A percentile compares a stretch with the other conserved stretches of the same genome.
Conservation (phyloP, 805 yeast species). For the Candida takata region DNA sequence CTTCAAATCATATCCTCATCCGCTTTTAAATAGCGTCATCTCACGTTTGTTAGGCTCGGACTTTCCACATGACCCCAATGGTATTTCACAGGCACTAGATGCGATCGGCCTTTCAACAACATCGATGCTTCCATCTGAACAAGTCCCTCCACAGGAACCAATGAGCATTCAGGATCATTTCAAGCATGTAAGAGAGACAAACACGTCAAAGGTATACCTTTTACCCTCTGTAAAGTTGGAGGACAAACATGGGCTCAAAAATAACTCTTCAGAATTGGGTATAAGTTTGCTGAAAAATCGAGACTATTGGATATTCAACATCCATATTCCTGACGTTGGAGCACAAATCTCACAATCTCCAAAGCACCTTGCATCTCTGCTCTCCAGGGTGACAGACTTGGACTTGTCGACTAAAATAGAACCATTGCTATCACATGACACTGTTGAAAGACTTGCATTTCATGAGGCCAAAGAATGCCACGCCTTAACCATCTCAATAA, state of each 20-base stretch:
- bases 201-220: conserved; percentile 6
- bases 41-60: not conserved
- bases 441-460: conserved; percentile 5
- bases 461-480: not conserved
- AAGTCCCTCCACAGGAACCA: not conserved
- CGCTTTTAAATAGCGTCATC: not conserved
- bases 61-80: not conserved
- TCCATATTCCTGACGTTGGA: conserved; percentile 12
- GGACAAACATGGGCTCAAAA: not conserved
- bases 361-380: conserved; percentile 2
- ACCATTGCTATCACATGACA: conserved; percentile 2
- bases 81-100: conserved; percentile 2
- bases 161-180: conserved; percentile 4
- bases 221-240: conserved; percentile 5
- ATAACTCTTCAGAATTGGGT: conserved; percentile 6
- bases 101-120: not conserved
- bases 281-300: conserved; percentile 8
- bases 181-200: conserved; percentile 11
- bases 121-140: not conserved
- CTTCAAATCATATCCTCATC: conserved; percentile 9
- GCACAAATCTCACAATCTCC: conserved; percentile 6
- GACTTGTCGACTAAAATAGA: conserved; percentile 1
- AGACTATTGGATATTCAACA: conserved; percentile 9
- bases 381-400: conserved; percentile 3
- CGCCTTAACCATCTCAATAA: conserved; percentile 9